A percentile compares a stretch with the other conserved stretches of the same genome.
phyloP scores from a whole-genome alignment of 768 basidiomycete species.

The Tubosaeta sp. region DNA sequence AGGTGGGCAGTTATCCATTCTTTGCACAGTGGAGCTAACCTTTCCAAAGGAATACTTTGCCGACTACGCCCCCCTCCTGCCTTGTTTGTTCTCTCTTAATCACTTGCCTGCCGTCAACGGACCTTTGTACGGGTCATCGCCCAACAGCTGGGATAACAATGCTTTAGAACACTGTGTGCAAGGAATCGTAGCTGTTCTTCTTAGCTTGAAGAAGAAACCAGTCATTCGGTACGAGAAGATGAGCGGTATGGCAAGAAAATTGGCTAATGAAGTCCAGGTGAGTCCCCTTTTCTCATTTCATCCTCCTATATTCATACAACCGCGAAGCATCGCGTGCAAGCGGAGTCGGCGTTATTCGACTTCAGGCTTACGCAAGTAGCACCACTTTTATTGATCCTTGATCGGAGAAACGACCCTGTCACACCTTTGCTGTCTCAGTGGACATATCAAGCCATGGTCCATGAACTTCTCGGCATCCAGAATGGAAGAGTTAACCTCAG shows the following conservation, averaged over 20 bases:
- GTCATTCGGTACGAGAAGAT: constrained; percentile 91
- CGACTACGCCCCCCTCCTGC: constrained; percentile 86
- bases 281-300: background rate
- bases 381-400: constrained; percentile 87
- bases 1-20: constrained; percentile 47
- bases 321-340: constrained; percentile 69
- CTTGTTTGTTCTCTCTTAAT: constrained; percentile 84
- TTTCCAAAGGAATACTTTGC: constrained; percentile 87
- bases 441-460: constrained; percentile 99
- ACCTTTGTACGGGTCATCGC: constrained; percentile 69
- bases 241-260: constrained; percentile 86
- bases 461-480: constrained; percentile 88
- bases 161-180: constrained; percentile 78
- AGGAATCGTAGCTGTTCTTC: constrained; percentile 77
- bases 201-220: constrained; percentile 96
- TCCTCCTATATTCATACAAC: constrained; percentile 6
- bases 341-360: constrained; percentile 83
- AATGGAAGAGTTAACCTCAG: constrained; percentile 89
- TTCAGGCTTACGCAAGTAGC: constrained; percentile 86
- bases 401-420: constrained; percentile 94
- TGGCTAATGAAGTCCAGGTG: constrained; percentile 85
- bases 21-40: background rate
- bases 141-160: constrained; percentile 67
- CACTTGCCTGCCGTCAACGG: constrained; percentile 57
- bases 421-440: constrained; percentile 95